phyloP scores from a whole-genome alignment of 371 early-diverging fungal species.

The Gilbertella persicaria region DNA sequence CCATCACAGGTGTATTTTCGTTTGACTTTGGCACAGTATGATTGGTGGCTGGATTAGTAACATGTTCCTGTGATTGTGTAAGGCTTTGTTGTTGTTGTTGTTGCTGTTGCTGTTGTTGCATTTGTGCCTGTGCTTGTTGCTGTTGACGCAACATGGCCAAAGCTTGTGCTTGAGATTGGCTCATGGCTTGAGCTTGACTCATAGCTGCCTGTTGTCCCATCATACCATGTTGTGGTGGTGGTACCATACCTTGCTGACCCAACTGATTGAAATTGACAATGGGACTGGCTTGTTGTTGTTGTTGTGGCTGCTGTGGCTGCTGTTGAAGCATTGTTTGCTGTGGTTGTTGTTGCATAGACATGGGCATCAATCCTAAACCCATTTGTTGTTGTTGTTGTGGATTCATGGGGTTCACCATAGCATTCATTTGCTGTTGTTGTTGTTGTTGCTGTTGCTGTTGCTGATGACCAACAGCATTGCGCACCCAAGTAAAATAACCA shows the following conservation, averaged over 20 bases:
- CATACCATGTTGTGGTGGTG: not conserved
- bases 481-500: constrained; percentile 51
- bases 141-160: constrained; percentile 17
- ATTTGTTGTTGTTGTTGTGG: constrained; percentile 13
- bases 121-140: constrained; percentile 12
- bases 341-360: constrained; percentile 8
- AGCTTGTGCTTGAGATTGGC: constrained; percentile 20
- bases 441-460: constrained; percentile 23
- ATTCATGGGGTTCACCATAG: too few relatives aligned
- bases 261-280: not conserved
- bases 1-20: constrained; percentile 10
- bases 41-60: not conserved
- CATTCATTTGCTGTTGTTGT: constrained; percentile 18
- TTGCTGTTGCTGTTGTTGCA: constrained; percentile 20
- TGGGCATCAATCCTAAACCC: constrained; percentile 3
- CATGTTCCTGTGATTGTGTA: constrained; percentile 8
- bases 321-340: constrained; percentile 14
- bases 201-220: constrained; percentile 1
- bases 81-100: constrained; percentile 18
- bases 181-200: constrained; percentile 7
- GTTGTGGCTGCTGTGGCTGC: constrained; percentile 25
- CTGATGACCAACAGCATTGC: constrained; percentile 37
- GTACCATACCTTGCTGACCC: not conserved
- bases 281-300: constrained; percentile 1
- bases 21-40: not conserved